phyloP scores from a whole-genome alignment of 2,329 filamentous ascomycete genomes.

The Saccharata proteae region DNA sequence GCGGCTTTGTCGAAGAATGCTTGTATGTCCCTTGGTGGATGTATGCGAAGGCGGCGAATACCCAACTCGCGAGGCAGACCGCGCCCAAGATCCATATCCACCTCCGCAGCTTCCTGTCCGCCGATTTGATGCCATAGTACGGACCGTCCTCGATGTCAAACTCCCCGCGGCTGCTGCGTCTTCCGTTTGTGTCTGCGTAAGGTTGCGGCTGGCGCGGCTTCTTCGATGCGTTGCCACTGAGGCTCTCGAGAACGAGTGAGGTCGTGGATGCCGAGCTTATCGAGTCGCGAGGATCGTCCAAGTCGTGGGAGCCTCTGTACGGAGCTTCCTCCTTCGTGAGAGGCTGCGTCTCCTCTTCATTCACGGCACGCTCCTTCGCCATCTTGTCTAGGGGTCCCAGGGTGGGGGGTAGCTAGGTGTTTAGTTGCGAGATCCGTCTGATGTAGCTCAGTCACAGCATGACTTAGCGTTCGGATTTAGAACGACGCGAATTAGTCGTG shows the following conservation, averaged over 20 bases:
- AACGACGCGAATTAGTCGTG: no score
- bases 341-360: slow-evolving; percentile 34
- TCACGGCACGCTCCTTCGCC: slow-evolving; percentile 20
- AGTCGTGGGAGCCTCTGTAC: no score
- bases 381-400: slow-evolving; percentile 13
- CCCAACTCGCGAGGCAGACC: slow-evolving; percentile 55
- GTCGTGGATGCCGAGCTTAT: slow-evolving; percentile 71
- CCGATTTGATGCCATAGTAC: slow-evolving; percentile 35
- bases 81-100: slow-evolving; percentile 48
- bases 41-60: slow-evolving; percentile 55
- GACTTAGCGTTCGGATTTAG: no score
- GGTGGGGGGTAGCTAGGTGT: slow-evolving; percentile 4
- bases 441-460: no score
- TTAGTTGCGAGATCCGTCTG: not conserved
- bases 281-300: slow-evolving; percentile 37
- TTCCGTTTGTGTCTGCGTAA: slow-evolving; percentile 28
- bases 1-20: slow-evolving; percentile 49
- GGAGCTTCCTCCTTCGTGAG: slow-evolving; percentile 24
- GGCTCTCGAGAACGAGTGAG: slow-evolving; percentile 67
- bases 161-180: slow-evolving; percentile 35
- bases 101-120: slow-evolving; percentile 54
- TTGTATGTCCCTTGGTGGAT: slow-evolving; percentile 53
- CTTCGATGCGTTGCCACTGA: slow-evolving; percentile 43
- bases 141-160: slow-evolving; percentile 41
- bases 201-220: slow-evolving; percentile 20